Conservation (phyloP, 169 alveolate species). For the Plasmodium inui region DNA sequence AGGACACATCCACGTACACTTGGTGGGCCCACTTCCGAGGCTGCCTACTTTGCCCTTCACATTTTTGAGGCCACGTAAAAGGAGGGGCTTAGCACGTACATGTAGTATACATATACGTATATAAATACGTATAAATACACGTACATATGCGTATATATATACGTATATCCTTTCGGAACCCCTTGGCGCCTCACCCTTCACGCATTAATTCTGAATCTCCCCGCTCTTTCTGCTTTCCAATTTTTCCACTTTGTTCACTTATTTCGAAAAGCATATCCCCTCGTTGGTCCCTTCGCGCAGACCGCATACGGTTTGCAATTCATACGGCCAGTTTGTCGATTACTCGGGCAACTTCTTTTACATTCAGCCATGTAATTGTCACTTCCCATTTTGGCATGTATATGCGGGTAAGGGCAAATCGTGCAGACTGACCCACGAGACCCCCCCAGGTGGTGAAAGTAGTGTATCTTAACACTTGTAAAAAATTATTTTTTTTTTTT, state of each 20-base stretch:
- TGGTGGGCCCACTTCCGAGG: slow-evolving; percentile 3
- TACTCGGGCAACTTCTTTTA: neutral
- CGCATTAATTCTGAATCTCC: neutral
- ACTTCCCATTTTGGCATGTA: neutral
- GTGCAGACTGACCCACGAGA: neutral
- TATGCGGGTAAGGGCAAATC: neutral
- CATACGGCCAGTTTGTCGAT: neutral
- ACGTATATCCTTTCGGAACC: neutral
- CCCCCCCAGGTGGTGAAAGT: neutral
- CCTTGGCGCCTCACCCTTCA: neutral
- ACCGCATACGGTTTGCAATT: neutral
- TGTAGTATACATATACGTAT: neutral
- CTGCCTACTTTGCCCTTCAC: neutral
- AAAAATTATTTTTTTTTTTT: too few species aligned
- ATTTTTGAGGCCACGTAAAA: neutral
- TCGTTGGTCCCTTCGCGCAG: neutral
- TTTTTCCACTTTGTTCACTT: neutral
- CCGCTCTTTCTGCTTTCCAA: neutral
- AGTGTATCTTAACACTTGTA: neutral
- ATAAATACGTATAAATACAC: neutral
- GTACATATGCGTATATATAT: neutral
- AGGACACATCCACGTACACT: neutral
- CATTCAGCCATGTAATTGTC: neutral
- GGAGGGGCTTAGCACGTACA: neutral
- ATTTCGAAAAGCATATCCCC: neutral